Base-by-base conservation (phyloP, 2,329 filamentous ascomycete genomes). In the Lizonia empirigonia region DNA sequence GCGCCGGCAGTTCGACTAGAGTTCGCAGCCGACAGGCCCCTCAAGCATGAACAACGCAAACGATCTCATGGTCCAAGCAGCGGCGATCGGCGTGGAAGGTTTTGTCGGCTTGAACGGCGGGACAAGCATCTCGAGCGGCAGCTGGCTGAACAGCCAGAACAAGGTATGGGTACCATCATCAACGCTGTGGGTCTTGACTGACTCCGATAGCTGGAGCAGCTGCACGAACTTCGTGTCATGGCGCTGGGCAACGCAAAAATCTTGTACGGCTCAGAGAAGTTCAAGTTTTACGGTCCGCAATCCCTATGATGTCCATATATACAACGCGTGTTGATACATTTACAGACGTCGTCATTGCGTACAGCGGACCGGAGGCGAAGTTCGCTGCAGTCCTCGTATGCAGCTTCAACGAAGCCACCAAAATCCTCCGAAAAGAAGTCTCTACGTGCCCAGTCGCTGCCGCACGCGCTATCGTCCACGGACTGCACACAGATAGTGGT, bases 311-410 rank as follows among this genome's bases (percentile, higher is more conserved):
- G 15, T 23, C 18, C 18, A 23, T 6, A 5, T 13, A 12, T n/a
- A n/a, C n/a, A n/a, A 2, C 8, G 9, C 6, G 8, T 15, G 18
- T 49, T 60, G n/a, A 63, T 37, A 36, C 5, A 3, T 2, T 3
- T 2, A 3, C 18, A 68, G 64, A 69, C n/a, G 44, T 68, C 7
- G 52, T 63, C 0, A 37, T 60, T 2, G 50, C 48, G 8, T 44
- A 47, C 16, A 49, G 58, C 13, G 46, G 58, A 22, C 30, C 44
- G 0, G 49, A 50, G 2, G 50, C 39, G 0, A 96, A 90, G 0
- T 96, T 90, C 62, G 91, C 91, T 27, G 88, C 97, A 64, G 96
- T 97, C 89, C 97, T 97, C 69, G 85, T 97, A 59, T 92, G 88
- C 32, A 97, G 96, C 74, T 85, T 88, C 51, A 80, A 87, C 13